Conservation (phyloP, 345 rosid genomes). For the Bruguiera parviflora region DNA sequence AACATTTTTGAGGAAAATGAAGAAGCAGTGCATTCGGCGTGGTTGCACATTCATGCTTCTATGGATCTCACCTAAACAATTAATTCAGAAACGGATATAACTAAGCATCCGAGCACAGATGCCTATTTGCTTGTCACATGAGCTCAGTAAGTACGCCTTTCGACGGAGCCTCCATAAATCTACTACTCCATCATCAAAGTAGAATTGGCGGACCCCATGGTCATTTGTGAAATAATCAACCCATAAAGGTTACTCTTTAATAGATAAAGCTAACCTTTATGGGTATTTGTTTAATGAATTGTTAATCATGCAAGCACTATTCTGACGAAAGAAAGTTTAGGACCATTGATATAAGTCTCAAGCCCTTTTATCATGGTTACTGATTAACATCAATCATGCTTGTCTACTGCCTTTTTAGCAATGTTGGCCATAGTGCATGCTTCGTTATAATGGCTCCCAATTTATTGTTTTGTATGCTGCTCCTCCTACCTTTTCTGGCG, state of each 20-base stretch:
- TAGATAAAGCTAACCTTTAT: slow-evolving; percentile 32
- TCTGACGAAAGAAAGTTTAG: slow-evolving; percentile 26
- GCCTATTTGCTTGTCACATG: slow-evolving; percentile 34
- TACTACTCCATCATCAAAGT: slow-evolving; percentile 3
- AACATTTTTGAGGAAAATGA: no score
- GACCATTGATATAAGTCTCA: slow-evolving; percentile 28
- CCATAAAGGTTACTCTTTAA: slow-evolving; percentile 26
- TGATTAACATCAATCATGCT: slow-evolving; percentile 28
- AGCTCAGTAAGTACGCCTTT: slow-evolving; percentile 43
- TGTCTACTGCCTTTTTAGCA: slow-evolving; percentile 32
- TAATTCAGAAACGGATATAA: background rate
- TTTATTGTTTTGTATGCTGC: slow-evolving; percentile 7
- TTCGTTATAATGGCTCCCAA: slow-evolving; percentile 35
- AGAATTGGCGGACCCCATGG: background rate
- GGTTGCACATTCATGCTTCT: no score
- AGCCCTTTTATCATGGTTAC: slow-evolving; percentile 25
- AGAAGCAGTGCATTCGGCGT: no score
- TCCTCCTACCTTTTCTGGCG: background rate
- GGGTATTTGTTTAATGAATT: slow-evolving; percentile 12
- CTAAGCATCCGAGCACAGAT: background rate
- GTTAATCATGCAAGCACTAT: slow-evolving; percentile 19
- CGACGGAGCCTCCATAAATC: slow-evolving; percentile 8
- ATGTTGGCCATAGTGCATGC: slow-evolving; percentile 39
- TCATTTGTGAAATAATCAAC: slow-evolving; percentile 18
- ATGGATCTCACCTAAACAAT: no score